A percentile compares a stretch with the other conserved stretches of the same genome.
phyloP scores from a whole-genome alignment of 495 filamentous ascomycete genomes.

The Lineolata rhizophorae region DNA sequence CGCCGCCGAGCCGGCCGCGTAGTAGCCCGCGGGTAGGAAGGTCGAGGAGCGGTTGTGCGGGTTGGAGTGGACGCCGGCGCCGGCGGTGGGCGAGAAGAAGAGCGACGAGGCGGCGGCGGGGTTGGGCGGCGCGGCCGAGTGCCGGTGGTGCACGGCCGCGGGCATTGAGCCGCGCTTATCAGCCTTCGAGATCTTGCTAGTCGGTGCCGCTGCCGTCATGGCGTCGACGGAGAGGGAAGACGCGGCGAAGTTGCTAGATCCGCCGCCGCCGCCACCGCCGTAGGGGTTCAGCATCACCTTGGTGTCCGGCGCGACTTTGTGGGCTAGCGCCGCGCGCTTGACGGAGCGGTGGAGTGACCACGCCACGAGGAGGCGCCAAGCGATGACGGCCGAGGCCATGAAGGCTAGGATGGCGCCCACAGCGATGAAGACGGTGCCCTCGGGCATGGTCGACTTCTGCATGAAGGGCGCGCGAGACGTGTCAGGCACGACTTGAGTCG shows the following conservation, averaged over 20 bases:
- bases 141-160: too few relatives aligned
- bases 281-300: conserved; percentile 30
- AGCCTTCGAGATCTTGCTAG: not conserved
- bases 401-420: conserved; percentile 77
- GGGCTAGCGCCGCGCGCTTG: conserved; percentile 49
- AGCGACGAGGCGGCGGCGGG: conserved; percentile 18
- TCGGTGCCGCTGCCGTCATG: not conserved
- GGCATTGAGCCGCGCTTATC: not conserved
- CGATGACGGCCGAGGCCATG: conserved; percentile 53
- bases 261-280: conserved; percentile 10
- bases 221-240: too few relatives aligned
- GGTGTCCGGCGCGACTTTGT: conserved; percentile 40
- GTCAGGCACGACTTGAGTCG: conserved; percentile 50
- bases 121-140: not conserved
- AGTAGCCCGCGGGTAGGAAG: conserved; percentile 86
- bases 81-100: conserved; percentile 90
- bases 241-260: too few relatives aligned
- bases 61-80: conserved; percentile 16
- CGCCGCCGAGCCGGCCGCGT: conserved; percentile 42
- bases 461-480: conserved; percentile 80
- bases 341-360: conserved; percentile 88
- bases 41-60: conserved; percentile 33
- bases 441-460: conserved; percentile 74
- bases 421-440: conserved; percentile 89
- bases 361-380: conserved; percentile 75